phyloP scores from a whole-genome alignment of 2,329 filamentous ascomycete species.

The Epicoccum sorghinum region DNA sequence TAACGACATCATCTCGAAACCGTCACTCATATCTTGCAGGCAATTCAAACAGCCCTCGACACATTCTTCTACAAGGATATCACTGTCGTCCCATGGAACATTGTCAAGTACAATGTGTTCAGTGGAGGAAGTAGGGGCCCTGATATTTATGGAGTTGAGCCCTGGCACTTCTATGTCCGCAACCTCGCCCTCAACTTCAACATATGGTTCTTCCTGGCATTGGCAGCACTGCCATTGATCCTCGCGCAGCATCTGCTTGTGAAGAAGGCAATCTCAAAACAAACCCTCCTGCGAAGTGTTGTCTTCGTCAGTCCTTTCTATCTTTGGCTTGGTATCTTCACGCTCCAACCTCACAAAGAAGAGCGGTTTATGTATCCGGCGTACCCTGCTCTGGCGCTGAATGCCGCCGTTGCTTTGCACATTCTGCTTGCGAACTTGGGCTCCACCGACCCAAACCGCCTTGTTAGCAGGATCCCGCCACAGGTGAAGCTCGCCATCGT shows the following conservation, averaged over 20 bases:
- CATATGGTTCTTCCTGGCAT: slow-evolving; percentile 83
- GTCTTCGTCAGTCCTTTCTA: slow-evolving; percentile 88
- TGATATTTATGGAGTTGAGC: slow-evolving; percentile 92
- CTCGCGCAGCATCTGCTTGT: slow-evolving; percentile 72
- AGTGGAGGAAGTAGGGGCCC: slow-evolving; percentile 78
- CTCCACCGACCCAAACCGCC: slow-evolving; percentile 67
- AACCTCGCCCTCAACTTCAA: slow-evolving; percentile 96
- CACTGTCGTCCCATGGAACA: slow-evolving; percentile 84
- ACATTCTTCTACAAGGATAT: slow-evolving; percentile 83
- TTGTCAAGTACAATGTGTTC: slow-evolving; percentile 95
- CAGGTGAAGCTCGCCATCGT: slow-evolving; percentile 73
- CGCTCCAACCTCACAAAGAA: slow-evolving; percentile 92
- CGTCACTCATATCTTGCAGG: slow-evolving; percentile 52
- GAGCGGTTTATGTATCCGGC: slow-evolving; percentile 98
- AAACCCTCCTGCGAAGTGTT: slow-evolving; percentile 75
- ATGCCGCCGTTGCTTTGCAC: slow-evolving; percentile 84
- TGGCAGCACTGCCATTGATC: slow-evolving; percentile 76
- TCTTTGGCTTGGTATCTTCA: slow-evolving; percentile 92
- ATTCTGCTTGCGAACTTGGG: slow-evolving; percentile 78
- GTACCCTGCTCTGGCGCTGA: slow-evolving; percentile 88
- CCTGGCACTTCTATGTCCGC: slow-evolving; percentile 94
- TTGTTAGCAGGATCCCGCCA: slow-evolving; percentile 74
- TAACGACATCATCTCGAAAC: neutral
- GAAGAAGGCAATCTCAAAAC: slow-evolving; percentile 65
- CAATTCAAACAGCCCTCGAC: slow-evolving; percentile 73